Base-by-base conservation (phyloP, 768 basidiomycete genomes). In the Leccinum sublutescens region DNA sequence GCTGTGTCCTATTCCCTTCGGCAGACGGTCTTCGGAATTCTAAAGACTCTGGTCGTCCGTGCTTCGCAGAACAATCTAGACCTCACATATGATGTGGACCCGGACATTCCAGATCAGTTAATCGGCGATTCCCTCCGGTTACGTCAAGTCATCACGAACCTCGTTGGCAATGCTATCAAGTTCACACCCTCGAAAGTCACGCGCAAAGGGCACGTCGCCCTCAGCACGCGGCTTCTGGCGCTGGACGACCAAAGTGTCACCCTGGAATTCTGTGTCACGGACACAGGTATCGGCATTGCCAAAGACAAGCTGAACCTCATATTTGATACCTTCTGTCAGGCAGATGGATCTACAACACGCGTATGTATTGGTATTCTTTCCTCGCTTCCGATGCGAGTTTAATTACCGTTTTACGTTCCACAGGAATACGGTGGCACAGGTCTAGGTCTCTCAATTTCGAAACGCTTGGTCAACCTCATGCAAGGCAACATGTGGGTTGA, bases 401-500 rank as follows among this genome's bases (percentile, higher is more conserved):
- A 59, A 62, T 61, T 31, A 65, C 64, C 68, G 66, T 53, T 45
- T 19, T 57, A 33, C 10, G 17, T 19, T 49, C 52, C 27, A 11
- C 66, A 93, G 89, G 95, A 98, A 81, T 98, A 98, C 64, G 96
- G 96, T 62, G 96, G 96, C 43, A 98, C 96, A 0, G 96, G 96
- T 68, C 81, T 99, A 3, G 96, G 96, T 12, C 80, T 98, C 49
- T 98, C 95, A 10, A 98, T 99, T 68, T 98, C 96, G 49, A 98
- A 98, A 71, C 90, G 95, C 1, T 86, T 99, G 23, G 96, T 98
- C 17, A 88, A 87, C 51, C 88, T 99, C 66, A 99, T 99, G 97
- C 87, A 93, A 66, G 97, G 97, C 50, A 93, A 96, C 68, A 92
- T 99, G 82, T 99, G 97, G 97, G 97, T 99, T 21, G 93, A 97